Evolutionary conservation across 2,329 filamentous ascomycete genomes (phyloP), one percentile per base, ranked within the genome.

Genomic region (Fusarium napiforme): DNA sequence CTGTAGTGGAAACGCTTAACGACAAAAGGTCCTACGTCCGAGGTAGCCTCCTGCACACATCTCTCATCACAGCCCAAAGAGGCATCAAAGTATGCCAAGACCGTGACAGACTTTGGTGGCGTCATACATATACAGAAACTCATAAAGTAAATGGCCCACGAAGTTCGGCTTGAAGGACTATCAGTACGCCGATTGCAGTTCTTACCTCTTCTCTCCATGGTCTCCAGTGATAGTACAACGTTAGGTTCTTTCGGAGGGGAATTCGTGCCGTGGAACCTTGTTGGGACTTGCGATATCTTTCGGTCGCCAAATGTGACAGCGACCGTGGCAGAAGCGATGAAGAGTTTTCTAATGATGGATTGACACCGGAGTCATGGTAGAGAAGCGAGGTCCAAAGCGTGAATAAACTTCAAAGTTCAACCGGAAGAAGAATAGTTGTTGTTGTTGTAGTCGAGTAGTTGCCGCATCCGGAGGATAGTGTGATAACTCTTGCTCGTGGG

Each of bases 401-500:
- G 42, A 55, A 49, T 28, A 23, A 50, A 39, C 19, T 49, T 49
- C 14, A 21, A 56, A 21, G n/a, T 43, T 36, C 30, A 26, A 36
- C 36, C 18, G 42, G n/a, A 49, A 47, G 9, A 18, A 19, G 9
- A 36, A 40, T 52, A 30, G 18, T 46, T 42, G 23, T 23, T 23
- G 34, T 37, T 23, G 34, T 28, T 40, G 34, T 37, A 28, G 21
- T 28, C 30, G 30, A 47, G 28, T 16, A 30, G 43, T 36, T n/a
- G 19, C 28, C 43, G 34, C 34, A 49, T 32, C 39, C 39, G 30
- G 52, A 45, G 28, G 12, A 12, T n/a, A 26, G 37, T 56, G 40
- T 57, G 23, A 42, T 47, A 59, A 65, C 66, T 69, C 67, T 69
- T 69, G 40, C 67, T 69, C 66, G 42, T 65, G 46, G 43, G 40